phyloP scores from a whole-genome alignment of 2,329 filamentous ascomycete genomes.

The Hypoxylon sp. region DNA sequence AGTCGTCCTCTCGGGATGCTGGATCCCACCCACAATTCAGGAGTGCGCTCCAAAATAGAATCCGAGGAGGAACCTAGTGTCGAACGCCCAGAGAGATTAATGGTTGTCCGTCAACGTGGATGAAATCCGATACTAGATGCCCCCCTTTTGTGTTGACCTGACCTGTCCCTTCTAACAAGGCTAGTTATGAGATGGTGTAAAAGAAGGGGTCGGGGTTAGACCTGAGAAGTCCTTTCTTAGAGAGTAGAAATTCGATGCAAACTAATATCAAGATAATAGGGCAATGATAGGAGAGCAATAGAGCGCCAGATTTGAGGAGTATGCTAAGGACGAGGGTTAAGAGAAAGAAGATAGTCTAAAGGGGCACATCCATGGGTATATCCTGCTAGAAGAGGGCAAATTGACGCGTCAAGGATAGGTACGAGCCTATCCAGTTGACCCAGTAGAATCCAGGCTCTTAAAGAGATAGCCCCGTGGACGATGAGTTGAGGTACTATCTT shows the following conservation, averaged over 20 bases:
- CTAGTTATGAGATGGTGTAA: constrained; percentile 24
- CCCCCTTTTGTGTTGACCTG: constrained; percentile 16
- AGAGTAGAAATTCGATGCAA: constrained; percentile 12
- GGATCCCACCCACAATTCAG: constrained; percentile 38
- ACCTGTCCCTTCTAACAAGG: constrained; percentile 16
- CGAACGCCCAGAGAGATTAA: constrained; percentile 20
- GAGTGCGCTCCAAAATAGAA: constrained; percentile 18
- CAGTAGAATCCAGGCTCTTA: constrained; percentile 16
- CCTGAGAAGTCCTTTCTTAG: constrained; percentile 12
- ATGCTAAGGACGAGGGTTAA: constrained; percentile 15
- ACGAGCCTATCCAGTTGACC: constrained; percentile 24
- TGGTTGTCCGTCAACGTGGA: constrained; percentile 15
- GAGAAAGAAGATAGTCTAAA: constrained; percentile 17
- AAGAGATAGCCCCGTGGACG: constrained; percentile 7
- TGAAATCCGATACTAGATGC: constrained; percentile 21
- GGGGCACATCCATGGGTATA: constrained; percentile 33
- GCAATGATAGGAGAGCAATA: constrained; percentile 26
- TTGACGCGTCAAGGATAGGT: constrained; percentile 23
- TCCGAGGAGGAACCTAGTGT: constrained; percentile 21
- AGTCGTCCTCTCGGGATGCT: constrained; percentile 28
- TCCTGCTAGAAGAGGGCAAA: constrained; percentile 29
- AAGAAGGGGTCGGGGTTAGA: constrained; percentile 12
- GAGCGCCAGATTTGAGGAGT: constrained; percentile 19
- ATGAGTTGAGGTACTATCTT: constrained; percentile 30
- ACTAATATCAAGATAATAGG: constrained; percentile 32